Evolutionary conservation across 2,329 filamentous ascomycete genomes (phyloP), one percentile per base, ranked within the genome.

Genomic region (Colletotrichum viniferum): DNA sequence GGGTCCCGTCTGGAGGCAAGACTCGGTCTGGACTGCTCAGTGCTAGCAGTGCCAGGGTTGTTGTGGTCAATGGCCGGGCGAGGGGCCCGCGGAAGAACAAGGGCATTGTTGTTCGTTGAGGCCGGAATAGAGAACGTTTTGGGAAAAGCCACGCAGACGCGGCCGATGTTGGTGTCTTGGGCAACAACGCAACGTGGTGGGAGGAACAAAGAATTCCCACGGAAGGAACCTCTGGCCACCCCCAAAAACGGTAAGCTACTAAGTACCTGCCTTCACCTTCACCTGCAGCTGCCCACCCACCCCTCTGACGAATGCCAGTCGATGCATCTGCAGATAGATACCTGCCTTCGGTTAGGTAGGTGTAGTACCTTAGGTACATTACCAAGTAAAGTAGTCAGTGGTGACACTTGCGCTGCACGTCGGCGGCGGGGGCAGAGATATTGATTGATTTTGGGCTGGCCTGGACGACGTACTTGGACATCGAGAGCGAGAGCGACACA

Each of bases 101-200:
- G 52, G 68, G 52, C 60, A 43, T 74, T 74, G 43, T 74, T 74
- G 72, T 74, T 26, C 43, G 28, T 48, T 18, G 60, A 60, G 58
- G 34, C 21, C 72, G 68, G 68, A 71, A 58, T 34, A 74, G 28
- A 24, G 32, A 32, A 61, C 68, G 43, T 55, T 71, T 74, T 74
- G 52, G 72, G 61, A 62, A 38, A 60, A 66, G 68, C 67, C 72
- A 71, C 36, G 68, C 72, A 70, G 60, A 43, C 60, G 48, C 24
- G 24, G 58, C 43, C n/a, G 71, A 38, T 63, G 61, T 26, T 62
- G 60, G 60, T 73, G 71, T 73, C 66, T 74, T 66, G 32, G 34
- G 43, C 28, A 32, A 63, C 30, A 3, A 58, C 21, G 26, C 26
- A 58, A 58, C 9, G 66, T 48, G 21, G 38, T 32, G 67, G 43